Percentiles rank a stretch among this genome's conserved stretches.
Conservation (phyloP, 106 monocot species). For the Apostasia shenzhenica region DNA sequence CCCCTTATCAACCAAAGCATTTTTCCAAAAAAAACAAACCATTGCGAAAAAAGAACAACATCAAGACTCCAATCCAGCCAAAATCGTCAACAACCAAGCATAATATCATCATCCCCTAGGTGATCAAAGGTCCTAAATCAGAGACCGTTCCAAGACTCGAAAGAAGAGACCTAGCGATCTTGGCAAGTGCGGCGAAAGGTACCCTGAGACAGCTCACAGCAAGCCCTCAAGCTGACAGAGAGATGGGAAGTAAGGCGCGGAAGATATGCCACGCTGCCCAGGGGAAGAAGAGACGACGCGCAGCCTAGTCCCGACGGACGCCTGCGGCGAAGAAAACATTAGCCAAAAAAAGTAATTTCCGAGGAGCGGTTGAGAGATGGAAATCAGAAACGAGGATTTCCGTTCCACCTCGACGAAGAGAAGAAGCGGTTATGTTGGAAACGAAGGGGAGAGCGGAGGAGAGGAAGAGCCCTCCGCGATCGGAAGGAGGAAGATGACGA, state of each 20-base stretch:
- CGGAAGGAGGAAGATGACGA: conserved; percentile 27
- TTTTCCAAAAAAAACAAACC: conserved; percentile 8
- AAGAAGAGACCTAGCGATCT: conserved; percentile 67
- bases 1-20: conserved; percentile 48
- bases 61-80: neutral
- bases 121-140: neutral
- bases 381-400: conserved; percentile 2
- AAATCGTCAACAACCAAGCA: neutral
- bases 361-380: neutral
- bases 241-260: conserved; percentile 66
- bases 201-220: conserved; percentile 93
- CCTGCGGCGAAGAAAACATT: conserved; percentile 17
- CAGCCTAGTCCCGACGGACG: conserved; percentile 40
- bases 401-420: conserved; percentile 30
- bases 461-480: conserved; percentile 16
- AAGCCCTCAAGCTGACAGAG: conserved; percentile 61
- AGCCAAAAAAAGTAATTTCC: neutral
- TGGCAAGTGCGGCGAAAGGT: conserved; percentile 78
- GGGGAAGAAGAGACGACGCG: conserved; percentile 47
- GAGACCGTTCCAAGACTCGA: conserved; percentile 20
- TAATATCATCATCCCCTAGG: neutral
- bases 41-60: neutral
- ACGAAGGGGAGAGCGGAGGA: conserved; percentile 12
- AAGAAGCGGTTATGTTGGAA: conserved; percentile 24
- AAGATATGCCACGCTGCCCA: conserved; percentile 40